These are phyloP conservation scores for Chaetomidium leptoderma DNA, from an alignment of 495 filamentous ascomycete species.

Conservation along the genomic window DNA sequence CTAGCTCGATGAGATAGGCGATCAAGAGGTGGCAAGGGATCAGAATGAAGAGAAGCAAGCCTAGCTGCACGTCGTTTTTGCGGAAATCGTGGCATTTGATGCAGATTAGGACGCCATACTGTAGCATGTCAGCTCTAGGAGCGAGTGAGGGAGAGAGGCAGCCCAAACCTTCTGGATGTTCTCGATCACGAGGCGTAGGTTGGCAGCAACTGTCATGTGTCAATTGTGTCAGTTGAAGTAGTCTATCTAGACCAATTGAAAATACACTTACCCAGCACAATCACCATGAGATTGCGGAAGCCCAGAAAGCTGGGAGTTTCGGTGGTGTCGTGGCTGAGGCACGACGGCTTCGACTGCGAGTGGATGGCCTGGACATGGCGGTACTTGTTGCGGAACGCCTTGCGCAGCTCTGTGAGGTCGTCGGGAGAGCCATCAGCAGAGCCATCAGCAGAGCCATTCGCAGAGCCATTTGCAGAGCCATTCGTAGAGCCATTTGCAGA, in stretches of 20 bases:
- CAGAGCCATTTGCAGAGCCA: neutral
- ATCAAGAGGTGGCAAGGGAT: conserved; percentile 86
- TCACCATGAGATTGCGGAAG: conserved; percentile 93
- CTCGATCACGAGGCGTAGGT: conserved; percentile 88
- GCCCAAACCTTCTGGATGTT: conserved; percentile 82
- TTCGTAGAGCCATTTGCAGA: conserved; percentile 10
- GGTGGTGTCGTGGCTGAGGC: conserved; percentile 75
- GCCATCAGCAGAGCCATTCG: neutral
- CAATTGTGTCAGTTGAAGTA: neutral
- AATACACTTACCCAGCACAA: conserved; percentile 68
- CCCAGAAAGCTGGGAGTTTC: conserved; percentile 79
- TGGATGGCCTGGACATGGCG: conserved; percentile 86
- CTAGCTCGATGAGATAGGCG: conserved; percentile 81
- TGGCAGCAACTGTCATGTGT: conserved; percentile 79
- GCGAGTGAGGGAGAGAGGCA: conserved; percentile 14
- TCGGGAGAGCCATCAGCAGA: conserved; percentile 13
- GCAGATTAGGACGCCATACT: conserved; percentile 94
- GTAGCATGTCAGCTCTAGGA: conserved; percentile 21
- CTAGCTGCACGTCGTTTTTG: conserved; percentile 69
- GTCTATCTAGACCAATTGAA: neutral
- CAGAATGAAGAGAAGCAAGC: conserved; percentile 70
- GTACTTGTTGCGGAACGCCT: conserved; percentile 55
- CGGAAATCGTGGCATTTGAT: conserved; percentile 86
- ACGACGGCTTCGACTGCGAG: conserved; percentile 63
- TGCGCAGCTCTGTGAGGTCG: conserved; percentile 18